Base-by-base conservation (phyloP, 2,329 filamentous ascomycete species). In the Trichoderma hamatum region DNA sequence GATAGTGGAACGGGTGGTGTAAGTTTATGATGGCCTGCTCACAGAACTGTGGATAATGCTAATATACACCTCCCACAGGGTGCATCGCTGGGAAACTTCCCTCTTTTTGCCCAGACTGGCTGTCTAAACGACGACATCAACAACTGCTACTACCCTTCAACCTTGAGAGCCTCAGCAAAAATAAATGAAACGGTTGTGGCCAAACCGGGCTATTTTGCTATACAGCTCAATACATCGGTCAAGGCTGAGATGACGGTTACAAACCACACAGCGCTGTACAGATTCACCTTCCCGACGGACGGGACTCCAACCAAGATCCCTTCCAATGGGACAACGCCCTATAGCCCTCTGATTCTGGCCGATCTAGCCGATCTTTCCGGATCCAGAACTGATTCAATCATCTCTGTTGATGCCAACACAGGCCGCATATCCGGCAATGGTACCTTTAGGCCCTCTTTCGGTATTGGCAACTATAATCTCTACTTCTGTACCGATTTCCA, bases 401-500 rank as follows among this genome's bases (percentile, higher is more conserved):
- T 75, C 36, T 30, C 70, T 21, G 72, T 76, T 13, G 67, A 89
- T 70, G 76, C 80, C 0, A 73, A 81, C 6, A 82, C 82, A 0
- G 86, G 85, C 1, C 82, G 88, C n/a, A 86, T 90, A 70, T 82
- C 82, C 1, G 89, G 88, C 7, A 85, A 84, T 56, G 88, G 86
- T 5, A 83, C 79, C 0, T 90, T 89, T 73, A 75, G 79, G 5
- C 88, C 89, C 0, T 89, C 86, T 36, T 90, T 91, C 73, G 89
- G 88, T 10, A 80, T 84, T 5, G 88, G 88, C 0, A 82, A 76
- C 19, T 91, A 90, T 72, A 76, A 79, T 1, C 78, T 86, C 2
- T 86, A 86, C 72, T 89, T 89, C 74, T 91, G 89, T 72, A 84
- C 86, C 32, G 88, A 91, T 74, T 85, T 90, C 56, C 76, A 77